Evolutionary conservation across 441 rosid genomes (phyloP).

Genomic region (Pelargonium myrrhifolium): DNA sequence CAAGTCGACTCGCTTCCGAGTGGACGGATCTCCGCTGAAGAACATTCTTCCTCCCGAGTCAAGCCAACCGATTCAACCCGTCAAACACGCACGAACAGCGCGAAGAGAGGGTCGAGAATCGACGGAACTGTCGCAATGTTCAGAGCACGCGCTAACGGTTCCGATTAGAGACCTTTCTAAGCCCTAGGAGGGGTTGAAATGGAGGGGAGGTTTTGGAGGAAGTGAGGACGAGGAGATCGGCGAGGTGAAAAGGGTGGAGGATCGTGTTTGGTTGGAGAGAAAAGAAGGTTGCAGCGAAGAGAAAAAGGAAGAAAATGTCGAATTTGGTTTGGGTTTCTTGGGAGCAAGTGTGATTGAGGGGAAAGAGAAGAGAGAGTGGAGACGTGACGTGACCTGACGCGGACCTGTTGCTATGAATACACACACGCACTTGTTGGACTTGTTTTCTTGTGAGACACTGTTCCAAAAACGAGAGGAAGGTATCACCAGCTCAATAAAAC

Average conservation of each 20-base stretch:
- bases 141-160: neutral
- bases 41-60: constrained; percentile 37
- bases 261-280: constrained; percentile 14
- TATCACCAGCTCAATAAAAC: too few relatives aligned
- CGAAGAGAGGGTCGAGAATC: neutral
- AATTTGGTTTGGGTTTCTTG: too few relatives aligned
- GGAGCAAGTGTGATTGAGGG: too few relatives aligned
- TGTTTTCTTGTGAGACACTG: too few relatives aligned
- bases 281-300: neutral
- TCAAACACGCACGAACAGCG: constrained; percentile 9
- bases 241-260: neutral
- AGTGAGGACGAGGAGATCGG: neutral
- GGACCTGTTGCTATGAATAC: too few relatives aligned
- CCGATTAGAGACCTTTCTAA: neutral
- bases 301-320: too few relatives aligned
- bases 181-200: constrained; percentile 9
- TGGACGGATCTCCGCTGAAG: constrained; percentile 85
- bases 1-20: constrained; percentile 91
- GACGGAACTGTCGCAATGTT: constrained; percentile 2
- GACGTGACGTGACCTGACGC: too few relatives aligned
- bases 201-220: neutral
- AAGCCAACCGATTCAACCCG: constrained; percentile 17
- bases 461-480: too few relatives aligned
- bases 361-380: too few relatives aligned
- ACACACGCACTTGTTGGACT: too few relatives aligned